Base-by-base conservation (phyloP, 2,329 filamentous ascomycete species). In the Cyphellophora europaea region DNA sequence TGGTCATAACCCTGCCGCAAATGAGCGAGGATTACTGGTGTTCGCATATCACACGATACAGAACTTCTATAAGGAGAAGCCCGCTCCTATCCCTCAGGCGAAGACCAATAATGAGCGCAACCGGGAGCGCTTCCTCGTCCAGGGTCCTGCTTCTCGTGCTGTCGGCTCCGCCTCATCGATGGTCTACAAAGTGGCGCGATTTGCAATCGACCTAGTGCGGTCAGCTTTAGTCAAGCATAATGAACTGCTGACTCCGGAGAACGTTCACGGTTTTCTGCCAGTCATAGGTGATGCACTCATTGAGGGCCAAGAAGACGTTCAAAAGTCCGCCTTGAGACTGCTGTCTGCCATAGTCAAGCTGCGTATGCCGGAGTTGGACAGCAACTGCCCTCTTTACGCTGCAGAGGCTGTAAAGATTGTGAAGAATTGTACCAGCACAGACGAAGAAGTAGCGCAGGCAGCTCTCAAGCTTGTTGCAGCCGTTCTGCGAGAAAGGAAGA, bases 1-100 rank as follows among this genome's bases (percentile, higher is more conserved):
- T 3, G 59, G 93, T 17, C 79, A 83, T 44, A 98, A 98, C 49
- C 69, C 81, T 3, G 79, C 78, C 0, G 79, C 85, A 0, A 77
- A 82, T 44, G 84, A 77, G 49, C 77, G 81, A 32, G 85, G 94
- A 46, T 79, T 89, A 27, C 65, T 98, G n/a, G 65, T 94, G 0
- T 95, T 98, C 58, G 94, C 88, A 56, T 96, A 94, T 54, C 86
- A 96, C 56, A 73, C 96, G 30, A 83, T 96, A 27, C 83, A 93
- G 53, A 80, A 88, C 43, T 82, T 85, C 1, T 93, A 94, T 57
- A 74, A 74, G 40, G 74, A 72, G 38, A 67, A 71, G 35, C 72
- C 67, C 48, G 67, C 64, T 5, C 55, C 16, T 4, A 35, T 6
- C 12, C n/a, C 15, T 14, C 30, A 41, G 11, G 41, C 56, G 13